phyloP scores from a whole-genome alignment of 2,329 filamentous ascomycete species.

The Lasiodiplodia gonubiensis region DNA sequence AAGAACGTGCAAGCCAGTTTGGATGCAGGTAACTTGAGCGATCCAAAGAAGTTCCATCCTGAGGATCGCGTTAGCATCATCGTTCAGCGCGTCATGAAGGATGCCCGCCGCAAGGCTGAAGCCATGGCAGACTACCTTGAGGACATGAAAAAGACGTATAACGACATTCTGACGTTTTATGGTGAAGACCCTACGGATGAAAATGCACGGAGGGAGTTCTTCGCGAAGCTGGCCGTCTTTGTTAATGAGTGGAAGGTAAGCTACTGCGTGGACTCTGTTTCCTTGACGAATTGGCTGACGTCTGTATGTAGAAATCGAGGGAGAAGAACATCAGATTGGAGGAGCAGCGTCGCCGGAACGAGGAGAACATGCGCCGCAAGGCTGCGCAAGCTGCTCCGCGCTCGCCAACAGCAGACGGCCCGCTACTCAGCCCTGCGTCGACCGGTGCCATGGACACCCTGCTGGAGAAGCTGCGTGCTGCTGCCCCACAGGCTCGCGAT shows the following conservation, averaged over 20 bases:
- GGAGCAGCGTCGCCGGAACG: constrained; percentile 82
- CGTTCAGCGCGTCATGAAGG: constrained; percentile 94
- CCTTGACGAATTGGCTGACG: constrained; percentile 28
- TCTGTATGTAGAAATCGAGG: constrained; percentile 70
- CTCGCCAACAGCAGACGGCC: constrained; percentile 49
- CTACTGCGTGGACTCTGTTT: constrained; percentile 25
- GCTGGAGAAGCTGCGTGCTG: constrained; percentile 91
- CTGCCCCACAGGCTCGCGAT: constrained; percentile 86
- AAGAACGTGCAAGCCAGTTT: constrained; percentile 91
- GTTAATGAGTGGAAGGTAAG: constrained; percentile 86
- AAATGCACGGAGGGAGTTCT: constrained; percentile 93
- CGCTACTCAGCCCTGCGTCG: constrained; percentile 65
- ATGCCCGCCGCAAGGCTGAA: constrained; percentile 91
- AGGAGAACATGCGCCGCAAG: constrained; percentile 92
- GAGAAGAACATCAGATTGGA: constrained; percentile 89
- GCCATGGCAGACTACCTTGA: constrained; percentile 93
- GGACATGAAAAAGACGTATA: constrained; percentile 88
- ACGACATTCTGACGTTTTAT: constrained; percentile 96
- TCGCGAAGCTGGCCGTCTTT: constrained; percentile 89
- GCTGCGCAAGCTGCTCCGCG: constrained; percentile 30
- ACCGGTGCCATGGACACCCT: constrained; percentile 96
- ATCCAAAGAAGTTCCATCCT: constrained; percentile 97
- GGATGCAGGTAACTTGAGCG: constrained; percentile 91
- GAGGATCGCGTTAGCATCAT: constrained; percentile 93
- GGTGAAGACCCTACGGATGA: constrained; percentile 93